Base-by-base conservation (phyloP, 768 basidiomycete species). In the Dictyophora rubrovolvata region DNA sequence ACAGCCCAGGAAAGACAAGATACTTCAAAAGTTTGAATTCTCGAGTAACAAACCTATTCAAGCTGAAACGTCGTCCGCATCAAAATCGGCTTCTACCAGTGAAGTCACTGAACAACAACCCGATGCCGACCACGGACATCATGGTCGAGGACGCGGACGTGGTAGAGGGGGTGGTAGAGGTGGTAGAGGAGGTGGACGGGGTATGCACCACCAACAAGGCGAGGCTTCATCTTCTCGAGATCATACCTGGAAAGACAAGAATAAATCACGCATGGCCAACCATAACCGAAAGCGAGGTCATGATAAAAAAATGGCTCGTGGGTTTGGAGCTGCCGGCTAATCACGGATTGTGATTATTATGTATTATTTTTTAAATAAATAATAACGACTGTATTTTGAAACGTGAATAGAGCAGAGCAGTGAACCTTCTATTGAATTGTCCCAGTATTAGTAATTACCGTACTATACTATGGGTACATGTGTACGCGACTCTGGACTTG, bases 301-400 rank as follows among this genome's bases (percentile, higher is more conserved):
- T 66, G 93, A 93, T 69, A 88, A 84, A 72, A 96, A 96, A 75
- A 84, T 94, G 87, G 78, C 81, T 10, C 79, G 75, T 60, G 81
- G 74, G 28, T 28, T 28, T 58, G 87, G 82, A 11, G 76, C 63
- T 12, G 69, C 70, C 14, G 42, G 21, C 47, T 18, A 21, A 56
- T 46, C 42, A 56, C 33, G 16, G 5, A 34, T 5, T 55, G 17
- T 55, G 54, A 35, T 34, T 14, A 3, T 55, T 21, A 48, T 48
- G 47, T 9, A 48, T 9, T 3, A 3, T 21, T 48, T 21, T 3
- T 21, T 3, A 6, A 21, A 48, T 7, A 28, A 28, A 28, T 7
- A 2, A 28, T n/a, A 28, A 7, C 28, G 7, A 3, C 7, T 28
- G 28, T 7, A 28, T 28, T 28, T 28, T 28, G 28, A 3, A 28